Evolutionary conservation across 768 basidiomycete genomes (phyloP), one percentile per base, ranked within the genome.

Genomic region (Panellus pusillus): DNA sequence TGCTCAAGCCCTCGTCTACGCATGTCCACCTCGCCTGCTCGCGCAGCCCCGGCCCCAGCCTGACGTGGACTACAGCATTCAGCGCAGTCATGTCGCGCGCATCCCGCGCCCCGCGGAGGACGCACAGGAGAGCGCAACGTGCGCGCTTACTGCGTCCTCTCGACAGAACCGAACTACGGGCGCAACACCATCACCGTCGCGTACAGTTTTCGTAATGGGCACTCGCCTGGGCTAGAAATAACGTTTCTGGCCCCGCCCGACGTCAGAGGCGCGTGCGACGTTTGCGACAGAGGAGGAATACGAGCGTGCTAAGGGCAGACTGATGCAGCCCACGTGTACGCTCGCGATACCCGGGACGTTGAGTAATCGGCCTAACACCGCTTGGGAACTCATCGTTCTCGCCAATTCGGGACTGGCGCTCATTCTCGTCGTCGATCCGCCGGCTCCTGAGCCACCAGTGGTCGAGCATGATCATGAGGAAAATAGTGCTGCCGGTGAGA

Each of bases 201-300:
- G 8, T 20, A 17, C 17, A 31, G 20, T 7, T 31, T 11, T 37
- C 5, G 20, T 4, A 2, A 4, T 32, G 13, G 6, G n/a, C 5
- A 13, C 1, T 2, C n/a, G 18, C 40, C 14, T 18, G 11, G 41
- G 24, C 15, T 61, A 5, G 55, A 57, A 48, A 44, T 61, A 19
- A 61, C 59, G 9, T 61, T n/a, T 61, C 31, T 61, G 59, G 59
- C 52, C 59, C 14, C 54, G 59, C 8, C 59, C 58, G 9, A 28
- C 3, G n/a, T 15, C 32, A 9, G 28, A 18, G 24, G 31, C 42
- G 18, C 38, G 36, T 9, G 15, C 19, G 13, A 4, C 43, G 7
- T 35, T 42, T n/a, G 35, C 6, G 2, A 9, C 17, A 13, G 35
- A 43, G 15, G 37, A 29, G 42, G 49, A 43, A 14, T 19, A 31